Evolutionary conservation across 2,329 filamentous ascomycete genomes (phyloP), one percentile per base, ranked within the genome.

Genomic region (Neophaeococcomyces mojaviensis): DNA sequence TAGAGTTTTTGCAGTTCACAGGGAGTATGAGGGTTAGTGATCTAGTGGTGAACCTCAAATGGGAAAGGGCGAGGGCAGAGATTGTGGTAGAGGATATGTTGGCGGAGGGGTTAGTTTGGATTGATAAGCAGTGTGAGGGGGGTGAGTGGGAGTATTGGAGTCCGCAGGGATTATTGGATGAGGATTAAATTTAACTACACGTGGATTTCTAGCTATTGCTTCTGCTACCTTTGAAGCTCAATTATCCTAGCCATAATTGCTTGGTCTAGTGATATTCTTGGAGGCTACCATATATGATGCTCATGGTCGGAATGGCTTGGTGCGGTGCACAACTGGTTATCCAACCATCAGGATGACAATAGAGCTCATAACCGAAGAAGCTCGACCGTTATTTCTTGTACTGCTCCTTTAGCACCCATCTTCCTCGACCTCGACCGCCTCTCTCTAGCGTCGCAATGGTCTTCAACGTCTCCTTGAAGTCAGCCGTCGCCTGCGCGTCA

Each of bases 101-200:
- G 42, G 81, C 83, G 0, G 88, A 94, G 59, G 88, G 88, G 43
- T 78, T 98, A 71, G 79, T 98, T 12, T 98, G 92, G 92, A 81
- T 97, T 4, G 92, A 98, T 65, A 80, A 79, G 55, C 88, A 96
- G 68, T 81, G 74, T 28, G 19, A 16, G 10, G 10, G 24, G 10
- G 74, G 78, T 7, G 90, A 97, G 68, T 88, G 82, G 65, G 89
- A 97, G 66, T 98, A 96, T 59, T 98, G 92, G 92, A 72, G 70
- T 20, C 70, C 70, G 7, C 68, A 71, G 49, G 65, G 65, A 42
- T 54, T 71, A 12, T 54, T 71, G 10, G 66, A 64, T 49, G 67
- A 70, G 47, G 59, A 62, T 31, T 69, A 59, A 68, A 20, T 35
- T 13, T 8, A 16, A 9, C 36, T 38, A 38, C 6, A 13, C 4